Evolutionary conservation across 1,284 basidiomycete genomes (phyloP).

Genomic region (Athelia sp.): DNA sequence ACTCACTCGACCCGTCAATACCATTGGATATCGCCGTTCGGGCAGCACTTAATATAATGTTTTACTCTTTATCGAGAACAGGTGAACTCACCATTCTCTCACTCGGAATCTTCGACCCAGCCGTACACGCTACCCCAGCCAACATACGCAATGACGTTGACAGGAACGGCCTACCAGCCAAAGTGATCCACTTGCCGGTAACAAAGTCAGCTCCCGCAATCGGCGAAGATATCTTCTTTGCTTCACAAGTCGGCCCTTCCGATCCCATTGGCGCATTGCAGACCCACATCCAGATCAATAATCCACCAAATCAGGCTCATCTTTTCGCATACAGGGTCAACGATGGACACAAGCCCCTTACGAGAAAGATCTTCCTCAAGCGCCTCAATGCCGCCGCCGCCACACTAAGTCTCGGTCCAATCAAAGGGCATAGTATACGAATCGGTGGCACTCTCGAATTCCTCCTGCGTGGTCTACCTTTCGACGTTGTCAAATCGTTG

Average conservation of each 20-base stretch:
- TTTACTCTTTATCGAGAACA: conserved; percentile 22
- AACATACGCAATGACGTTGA: conserved; percentile 10
- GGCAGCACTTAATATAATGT: conserved; percentile 26
- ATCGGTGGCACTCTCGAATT: conserved; percentile 4
- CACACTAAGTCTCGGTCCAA: not conserved
- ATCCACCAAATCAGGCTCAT: conserved; percentile 12
- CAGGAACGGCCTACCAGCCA: conserved; percentile 13
- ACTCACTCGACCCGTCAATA: conserved; percentile 12
- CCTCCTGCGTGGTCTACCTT: conserved; percentile 7
- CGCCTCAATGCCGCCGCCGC: not conserved
- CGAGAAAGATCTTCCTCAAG: not conserved
- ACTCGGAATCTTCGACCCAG: conserved; percentile 20
- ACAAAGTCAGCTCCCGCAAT: conserved; percentile 19
- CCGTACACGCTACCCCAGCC: conserved; percentile 15
- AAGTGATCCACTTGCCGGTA: conserved; percentile 19
- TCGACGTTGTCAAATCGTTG: conserved; percentile 12
- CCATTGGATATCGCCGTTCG: conserved; percentile 26
- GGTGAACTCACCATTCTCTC: conserved; percentile 31
- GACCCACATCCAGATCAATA: conserved; percentile 25
- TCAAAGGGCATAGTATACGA: not conserved
- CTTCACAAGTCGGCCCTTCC: conserved; percentile 15
- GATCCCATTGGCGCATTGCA: conserved; percentile 22
- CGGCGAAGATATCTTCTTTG: conserved; percentile 24
- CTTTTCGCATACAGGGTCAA: conserved; percentile 22
- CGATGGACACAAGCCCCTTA: not conserved